Base-by-base conservation (phyloP, 2,329 filamentous ascomycete genomes). In the Pyricularia grisea region DNA sequence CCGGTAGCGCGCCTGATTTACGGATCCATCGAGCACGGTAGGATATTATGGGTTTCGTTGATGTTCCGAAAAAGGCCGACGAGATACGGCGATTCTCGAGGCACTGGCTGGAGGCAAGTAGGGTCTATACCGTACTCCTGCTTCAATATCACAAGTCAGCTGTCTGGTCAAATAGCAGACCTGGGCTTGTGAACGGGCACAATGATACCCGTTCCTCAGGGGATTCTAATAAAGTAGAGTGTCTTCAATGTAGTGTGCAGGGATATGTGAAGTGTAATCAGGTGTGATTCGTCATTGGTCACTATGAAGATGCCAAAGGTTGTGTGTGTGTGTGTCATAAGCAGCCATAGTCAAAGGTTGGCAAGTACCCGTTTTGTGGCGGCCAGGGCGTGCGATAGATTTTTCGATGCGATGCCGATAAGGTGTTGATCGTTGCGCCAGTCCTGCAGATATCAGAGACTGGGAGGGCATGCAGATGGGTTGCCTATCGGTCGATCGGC, bases 1-100 rank as follows among this genome's bases (percentile, higher is more conserved):
- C 58, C 23, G 58, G 58, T 61, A 61, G 58, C 58, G 25, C 80
- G 74, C 30, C 14, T 68, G 20, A 25, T 77, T 76, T 79, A 78
- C 72, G 78, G 75, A 84, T 81, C 80, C 84, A 87, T 87, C 73
- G 73, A 79, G 76, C 73, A 69, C 72, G 68, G 68, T 70, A 72
- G 74, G 67, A 71, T 66, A 65, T 67, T 71, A 33, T 67, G 64
- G 68, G 69, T 66, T 66, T 58, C 33, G 33, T 30, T 61, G 58
- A 28, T 25, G 25, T 61, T 61, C 58, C 58, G 58, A 61, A 27
- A 61, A 61, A 61, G 28, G 58, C 58, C 58, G 58, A 5, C 58
- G 58, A 61, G 58, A n/a, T 61, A 25, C 58, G 58, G 58, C 58
- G 4, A 28, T 61, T 61, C 58, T 61, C 58, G n/a, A 61, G 58